These are phyloP conservation scores for Gaertneriomyces sp. DNA, from an alignment of 192 early-diverging fungal genomes.

Conservation along the genomic window DNA sequence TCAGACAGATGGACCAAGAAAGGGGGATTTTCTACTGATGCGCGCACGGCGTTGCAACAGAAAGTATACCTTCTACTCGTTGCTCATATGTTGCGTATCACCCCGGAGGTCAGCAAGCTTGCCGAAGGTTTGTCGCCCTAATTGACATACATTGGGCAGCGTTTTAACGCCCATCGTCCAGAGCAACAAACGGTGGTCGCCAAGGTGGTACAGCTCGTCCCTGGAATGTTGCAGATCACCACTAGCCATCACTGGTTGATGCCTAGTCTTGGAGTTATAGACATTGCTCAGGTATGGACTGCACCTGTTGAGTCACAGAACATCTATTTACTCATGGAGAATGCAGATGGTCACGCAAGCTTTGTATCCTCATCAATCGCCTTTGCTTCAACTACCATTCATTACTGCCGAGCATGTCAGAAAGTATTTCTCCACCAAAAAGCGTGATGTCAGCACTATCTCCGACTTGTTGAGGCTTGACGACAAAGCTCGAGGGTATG, in stretches of 20 bases:
- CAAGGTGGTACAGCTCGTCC: constrained; percentile 69
- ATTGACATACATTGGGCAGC: no score
- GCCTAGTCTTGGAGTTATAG: constrained; percentile 67
- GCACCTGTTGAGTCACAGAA: neutral
- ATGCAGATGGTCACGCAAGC: constrained; percentile 81
- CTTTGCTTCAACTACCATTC: constrained; percentile 82
- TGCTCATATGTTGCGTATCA: constrained; percentile 77
- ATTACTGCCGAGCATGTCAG: constrained; percentile 61
- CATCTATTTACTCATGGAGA: neutral
- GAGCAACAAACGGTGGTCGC: constrained; percentile 66
- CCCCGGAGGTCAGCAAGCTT: constrained; percentile 52
- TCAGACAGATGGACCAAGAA: constrained; percentile 62
- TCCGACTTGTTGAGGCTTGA: constrained; percentile 65
- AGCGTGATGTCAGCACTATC: constrained; percentile 58
- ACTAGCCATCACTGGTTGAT: constrained; percentile 80
- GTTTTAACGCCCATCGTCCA: constrained; percentile 3
- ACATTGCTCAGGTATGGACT: constrained; percentile 69
- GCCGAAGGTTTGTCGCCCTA: constrained; percentile 13
- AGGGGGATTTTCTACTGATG: constrained; percentile 31
- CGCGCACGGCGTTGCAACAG: constrained; percentile 42
- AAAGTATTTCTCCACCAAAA: constrained; percentile 61
- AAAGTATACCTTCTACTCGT: constrained; percentile 66
- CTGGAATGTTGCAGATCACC: constrained; percentile 86
- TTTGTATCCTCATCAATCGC: constrained; percentile 68
- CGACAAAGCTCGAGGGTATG: constrained; percentile 32